Conservation (phyloP, 768 basidiomycete genomes). For the Boletales sp. region DNA sequence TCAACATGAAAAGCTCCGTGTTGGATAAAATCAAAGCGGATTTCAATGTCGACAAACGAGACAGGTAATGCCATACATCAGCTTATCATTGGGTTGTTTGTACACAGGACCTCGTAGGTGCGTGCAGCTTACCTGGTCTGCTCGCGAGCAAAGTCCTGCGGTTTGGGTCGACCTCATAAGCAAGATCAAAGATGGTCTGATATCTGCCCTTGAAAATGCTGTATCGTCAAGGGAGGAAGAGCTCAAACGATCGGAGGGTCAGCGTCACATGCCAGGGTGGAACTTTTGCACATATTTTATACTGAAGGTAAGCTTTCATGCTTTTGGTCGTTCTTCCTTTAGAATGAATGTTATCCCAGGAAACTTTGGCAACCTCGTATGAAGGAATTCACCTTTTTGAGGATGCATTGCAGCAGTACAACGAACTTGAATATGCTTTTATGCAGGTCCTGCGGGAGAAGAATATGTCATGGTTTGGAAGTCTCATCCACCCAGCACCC, state of each 20-base stretch:
- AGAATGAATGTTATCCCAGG: slow-evolving; percentile 45
- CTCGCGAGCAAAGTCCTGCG: slow-evolving; percentile 67
- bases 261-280: slow-evolving; percentile 94
- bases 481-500: slow-evolving; percentile 64
- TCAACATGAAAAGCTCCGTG: slow-evolving; percentile 80
- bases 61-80: slow-evolving; percentile 46
- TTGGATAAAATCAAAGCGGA: slow-evolving; percentile 89
- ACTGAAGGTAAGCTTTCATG: slow-evolving; percentile 65
- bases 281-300: slow-evolving; percentile 98
- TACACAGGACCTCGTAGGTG: slow-evolving; percentile 48
- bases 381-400: slow-evolving; percentile 88
- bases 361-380: slow-evolving; percentile 89
- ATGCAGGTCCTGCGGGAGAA: slow-evolving; percentile 68
- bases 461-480: slow-evolving; percentile 91
- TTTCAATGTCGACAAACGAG: slow-evolving; percentile 86
- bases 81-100: slow-evolving; percentile 5
- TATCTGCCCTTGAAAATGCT: slow-evolving; percentile 80
- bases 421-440: slow-evolving; percentile 88
- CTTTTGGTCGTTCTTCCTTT: neutral
- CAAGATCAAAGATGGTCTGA: slow-evolving; percentile 86
- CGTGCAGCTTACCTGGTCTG: slow-evolving; percentile 75
- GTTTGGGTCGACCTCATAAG: slow-evolving; percentile 85
- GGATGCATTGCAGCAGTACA: slow-evolving; percentile 85
- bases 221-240: slow-evolving; percentile 85
- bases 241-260: slow-evolving; percentile 82